These are phyloP conservation scores for Psidium guajava DNA, from an alignment of 345 rosid genomes.

Conservation along the genomic window DNA sequence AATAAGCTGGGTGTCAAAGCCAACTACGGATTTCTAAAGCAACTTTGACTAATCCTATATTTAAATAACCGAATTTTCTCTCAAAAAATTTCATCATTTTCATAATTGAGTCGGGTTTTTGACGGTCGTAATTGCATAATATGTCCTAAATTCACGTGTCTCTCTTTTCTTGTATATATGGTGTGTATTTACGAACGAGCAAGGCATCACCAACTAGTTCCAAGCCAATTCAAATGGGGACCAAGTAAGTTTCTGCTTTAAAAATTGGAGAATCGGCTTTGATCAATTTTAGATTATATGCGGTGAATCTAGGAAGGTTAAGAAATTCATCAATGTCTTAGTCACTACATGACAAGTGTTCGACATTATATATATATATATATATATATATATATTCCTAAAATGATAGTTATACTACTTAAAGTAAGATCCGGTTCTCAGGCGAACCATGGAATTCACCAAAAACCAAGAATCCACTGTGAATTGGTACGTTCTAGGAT, in stretches of 20 bases:
- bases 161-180: neutral
- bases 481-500: neutral
- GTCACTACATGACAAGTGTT: neutral
- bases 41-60: neutral
- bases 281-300: neutral
- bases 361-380: neutral
- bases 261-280: neutral
- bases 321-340: neutral
- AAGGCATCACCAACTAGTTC: neutral
- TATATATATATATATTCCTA: no score
- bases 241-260: neutral
- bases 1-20: neutral
- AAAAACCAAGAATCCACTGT: neutral
- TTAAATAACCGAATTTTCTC: neutral
- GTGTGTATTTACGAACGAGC: neutral
- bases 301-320: neutral
- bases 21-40: neutral
- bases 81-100: neutral
- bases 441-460: neutral
- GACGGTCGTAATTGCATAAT: neutral
- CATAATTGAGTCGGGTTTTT: neutral
- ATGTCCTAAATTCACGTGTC: neutral
- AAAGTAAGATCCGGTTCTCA: rapidly evolving
- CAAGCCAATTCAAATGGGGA: neutral
- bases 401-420: neutral